Evolutionary conservation across 345 rosid genomes (phyloP).

Genomic region (Citrus medica): DNA sequence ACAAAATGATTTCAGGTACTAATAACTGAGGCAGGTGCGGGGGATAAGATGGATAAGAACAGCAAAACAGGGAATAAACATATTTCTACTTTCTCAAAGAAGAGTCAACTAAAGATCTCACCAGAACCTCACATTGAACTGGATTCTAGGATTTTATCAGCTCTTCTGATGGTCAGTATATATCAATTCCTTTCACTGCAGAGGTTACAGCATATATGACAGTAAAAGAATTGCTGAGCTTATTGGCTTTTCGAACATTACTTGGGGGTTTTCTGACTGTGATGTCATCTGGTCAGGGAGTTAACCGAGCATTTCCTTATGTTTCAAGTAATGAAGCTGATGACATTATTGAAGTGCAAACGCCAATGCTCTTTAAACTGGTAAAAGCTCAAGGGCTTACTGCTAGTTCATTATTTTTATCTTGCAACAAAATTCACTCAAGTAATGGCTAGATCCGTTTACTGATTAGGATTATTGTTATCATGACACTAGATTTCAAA

Average conservation of each 20-base stretch:
- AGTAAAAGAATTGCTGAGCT: background rate
- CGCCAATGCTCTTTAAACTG: constrained; percentile 87
- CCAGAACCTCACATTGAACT: constrained; percentile 71
- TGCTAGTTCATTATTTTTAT: constrained; percentile 2
- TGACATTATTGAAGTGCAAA: constrained; percentile 79
- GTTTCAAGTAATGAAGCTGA: constrained; percentile 86
- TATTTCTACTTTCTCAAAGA: constrained; percentile 28
- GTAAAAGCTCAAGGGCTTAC: constrained; percentile 34
- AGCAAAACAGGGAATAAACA: constrained; percentile 25
- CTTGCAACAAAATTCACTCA: background rate
- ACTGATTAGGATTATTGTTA: background rate
- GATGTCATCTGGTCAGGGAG: constrained; percentile 55
- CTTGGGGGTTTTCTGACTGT: constrained; percentile 2
- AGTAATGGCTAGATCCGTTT: background rate
- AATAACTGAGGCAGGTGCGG: constrained; percentile 50
- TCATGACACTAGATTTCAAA: constrained; percentile 9
- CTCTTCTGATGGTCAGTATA: constrained; percentile 71
- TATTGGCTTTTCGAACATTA: background rate
- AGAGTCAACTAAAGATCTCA: constrained; percentile 30
- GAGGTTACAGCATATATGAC: background rate
- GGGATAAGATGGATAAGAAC: constrained; percentile 29
- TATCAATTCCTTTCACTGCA: background rate
- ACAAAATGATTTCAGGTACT: constrained; percentile 50
- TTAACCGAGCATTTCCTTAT: constrained; percentile 96
- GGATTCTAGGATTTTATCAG: constrained; percentile 93